phyloP scores from a whole-genome alignment of 2,329 filamentous ascomycete species.

The Colletotrichum echinochloae region DNA sequence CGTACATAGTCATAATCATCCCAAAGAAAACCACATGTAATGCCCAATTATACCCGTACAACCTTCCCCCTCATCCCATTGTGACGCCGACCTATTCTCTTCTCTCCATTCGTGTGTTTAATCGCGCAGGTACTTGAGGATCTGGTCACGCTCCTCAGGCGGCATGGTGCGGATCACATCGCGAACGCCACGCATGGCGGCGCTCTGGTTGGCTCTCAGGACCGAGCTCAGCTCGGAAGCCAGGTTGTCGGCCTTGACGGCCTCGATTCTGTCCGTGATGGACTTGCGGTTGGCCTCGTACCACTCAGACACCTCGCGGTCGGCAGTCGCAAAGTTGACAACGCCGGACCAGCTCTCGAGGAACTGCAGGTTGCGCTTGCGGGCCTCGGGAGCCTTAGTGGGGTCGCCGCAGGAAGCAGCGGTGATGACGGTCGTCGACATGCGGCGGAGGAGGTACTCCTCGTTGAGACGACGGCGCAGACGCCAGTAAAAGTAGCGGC shows the following conservation, averaged over 20 bases:
- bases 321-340: slow-evolving; percentile 80
- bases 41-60: slow-evolving; percentile 22
- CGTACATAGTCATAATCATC: slow-evolving; percentile 40
- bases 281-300: slow-evolving; percentile 94
- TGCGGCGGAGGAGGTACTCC: slow-evolving; percentile 95
- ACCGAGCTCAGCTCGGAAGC: slow-evolving; percentile 60
- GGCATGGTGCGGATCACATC: slow-evolving; percentile 89
- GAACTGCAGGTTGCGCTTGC: slow-evolving; percentile 76
- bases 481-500: slow-evolving; percentile 99
- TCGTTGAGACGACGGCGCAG: slow-evolving; percentile 96
- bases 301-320: slow-evolving; percentile 89
- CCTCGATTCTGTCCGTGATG: slow-evolving; percentile 86
- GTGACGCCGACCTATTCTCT: slow-evolving; percentile 8
- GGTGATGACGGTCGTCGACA: slow-evolving; percentile 62
- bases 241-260: slow-evolving; percentile 79
- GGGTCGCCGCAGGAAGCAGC: slow-evolving; percentile 53
- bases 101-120: slow-evolving; percentile 46
- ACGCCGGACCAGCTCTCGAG: slow-evolving; percentile 88
- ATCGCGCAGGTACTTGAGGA: slow-evolving; percentile 71
- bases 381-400: slow-evolving; percentile 63
- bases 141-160: slow-evolving; percentile 86
- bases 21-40: slow-evolving; percentile 17
- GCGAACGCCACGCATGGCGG: slow-evolving; percentile 86
- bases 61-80: not conserved
- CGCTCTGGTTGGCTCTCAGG: slow-evolving; percentile 66